Conservation (phyloP, 2,329 filamentous ascomycete species). For the Colletotrichum tamarilloi region DNA sequence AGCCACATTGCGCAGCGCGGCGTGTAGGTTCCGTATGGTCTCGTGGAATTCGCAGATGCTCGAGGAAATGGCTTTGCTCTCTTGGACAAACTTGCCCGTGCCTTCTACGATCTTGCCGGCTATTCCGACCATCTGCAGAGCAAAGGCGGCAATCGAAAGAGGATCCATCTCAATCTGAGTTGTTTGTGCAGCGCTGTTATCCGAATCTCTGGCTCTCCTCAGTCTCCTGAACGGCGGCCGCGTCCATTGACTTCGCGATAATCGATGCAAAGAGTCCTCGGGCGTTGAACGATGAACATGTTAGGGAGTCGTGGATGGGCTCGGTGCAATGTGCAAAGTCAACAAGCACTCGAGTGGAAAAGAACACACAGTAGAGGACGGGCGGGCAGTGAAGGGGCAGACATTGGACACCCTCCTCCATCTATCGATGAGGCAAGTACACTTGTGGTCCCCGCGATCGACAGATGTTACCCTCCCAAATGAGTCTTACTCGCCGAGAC, state of each 20-base stretch:
- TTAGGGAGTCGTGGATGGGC: neutral
- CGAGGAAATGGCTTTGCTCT: constrained; percentile 33
- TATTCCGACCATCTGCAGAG: constrained; percentile 36
- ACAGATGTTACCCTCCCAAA: neutral
- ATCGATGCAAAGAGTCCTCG: neutral
- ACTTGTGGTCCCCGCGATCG: constrained; percentile 5
- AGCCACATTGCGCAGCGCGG: constrained; percentile 35
- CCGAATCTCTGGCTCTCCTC: neutral
- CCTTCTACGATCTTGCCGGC: constrained; percentile 37
- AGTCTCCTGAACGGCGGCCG: neutral
- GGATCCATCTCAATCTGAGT: constrained; percentile 37
- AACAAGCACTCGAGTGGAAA: neutral
- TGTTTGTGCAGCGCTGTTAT: neutral
- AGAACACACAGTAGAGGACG: neutral
- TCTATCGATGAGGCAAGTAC: neutral
- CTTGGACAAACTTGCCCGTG: constrained; percentile 39
- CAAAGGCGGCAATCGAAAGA: constrained; percentile 37
- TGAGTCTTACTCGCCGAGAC: constrained; percentile 1
- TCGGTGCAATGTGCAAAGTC: neutral
- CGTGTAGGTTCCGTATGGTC: constrained; percentile 37
- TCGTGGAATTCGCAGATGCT: constrained; percentile 40
- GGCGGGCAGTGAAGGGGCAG: constrained; percentile 4
- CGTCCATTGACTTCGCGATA: neutral
- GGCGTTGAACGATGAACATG: constrained; percentile 1
- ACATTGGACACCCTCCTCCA: neutral